These are phyloP conservation scores for Trichoderma asperelloides DNA, from an alignment of 495 filamentous ascomycete species.

Conservation along the genomic window DNA sequence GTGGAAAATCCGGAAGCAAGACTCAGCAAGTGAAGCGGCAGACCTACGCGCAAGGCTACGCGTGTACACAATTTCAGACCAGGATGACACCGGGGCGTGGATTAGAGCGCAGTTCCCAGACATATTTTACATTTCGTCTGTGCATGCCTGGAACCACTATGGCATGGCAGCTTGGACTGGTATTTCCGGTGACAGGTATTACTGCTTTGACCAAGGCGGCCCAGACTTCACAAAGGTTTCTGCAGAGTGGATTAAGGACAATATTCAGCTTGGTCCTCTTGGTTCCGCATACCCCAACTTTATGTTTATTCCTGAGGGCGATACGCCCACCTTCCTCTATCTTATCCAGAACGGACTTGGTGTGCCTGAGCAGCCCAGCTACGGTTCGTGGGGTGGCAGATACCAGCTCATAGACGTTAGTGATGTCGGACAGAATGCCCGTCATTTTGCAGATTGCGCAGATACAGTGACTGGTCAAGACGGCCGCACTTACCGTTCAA, in stretches of 20 bases:
- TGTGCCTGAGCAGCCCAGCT: slow-evolving; percentile 33
- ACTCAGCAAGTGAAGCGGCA: slow-evolving; percentile 21
- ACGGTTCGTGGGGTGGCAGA: slow-evolving; percentile 41
- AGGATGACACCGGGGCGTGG: slow-evolving; percentile 42
- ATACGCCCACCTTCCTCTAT: slow-evolving; percentile 39
- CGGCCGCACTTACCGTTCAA: slow-evolving; percentile 27
- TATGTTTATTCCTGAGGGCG: slow-evolving; percentile 37
- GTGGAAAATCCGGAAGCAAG: slow-evolving; percentile 22
- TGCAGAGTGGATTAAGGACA: slow-evolving; percentile 36
- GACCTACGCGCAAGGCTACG: slow-evolving; percentile 30
- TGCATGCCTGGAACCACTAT: slow-evolving; percentile 41
- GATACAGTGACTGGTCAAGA: slow-evolving; percentile 33
- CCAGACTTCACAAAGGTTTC: slow-evolving; percentile 31
- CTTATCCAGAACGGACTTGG: slow-evolving; percentile 41
- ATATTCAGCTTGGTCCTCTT: slow-evolving; percentile 37
- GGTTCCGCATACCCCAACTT: slow-evolving; percentile 34
- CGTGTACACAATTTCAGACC: slow-evolving; percentile 41
- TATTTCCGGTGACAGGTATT: slow-evolving; percentile 37
- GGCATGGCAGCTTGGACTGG: slow-evolving; percentile 39
- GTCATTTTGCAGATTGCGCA: slow-evolving; percentile 32
- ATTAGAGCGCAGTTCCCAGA: slow-evolving; percentile 36
- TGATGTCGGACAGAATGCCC: slow-evolving; percentile 9
- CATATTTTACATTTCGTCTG: slow-evolving; percentile 37
- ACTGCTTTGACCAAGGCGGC: slow-evolving; percentile 36
- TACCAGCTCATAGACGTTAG: slow-evolving; percentile 23